Evolutionary conservation across 345 rosid species (phyloP), one percentile per base, ranked within the genome.

Genomic region (Fremontodendron californicum): DNA sequence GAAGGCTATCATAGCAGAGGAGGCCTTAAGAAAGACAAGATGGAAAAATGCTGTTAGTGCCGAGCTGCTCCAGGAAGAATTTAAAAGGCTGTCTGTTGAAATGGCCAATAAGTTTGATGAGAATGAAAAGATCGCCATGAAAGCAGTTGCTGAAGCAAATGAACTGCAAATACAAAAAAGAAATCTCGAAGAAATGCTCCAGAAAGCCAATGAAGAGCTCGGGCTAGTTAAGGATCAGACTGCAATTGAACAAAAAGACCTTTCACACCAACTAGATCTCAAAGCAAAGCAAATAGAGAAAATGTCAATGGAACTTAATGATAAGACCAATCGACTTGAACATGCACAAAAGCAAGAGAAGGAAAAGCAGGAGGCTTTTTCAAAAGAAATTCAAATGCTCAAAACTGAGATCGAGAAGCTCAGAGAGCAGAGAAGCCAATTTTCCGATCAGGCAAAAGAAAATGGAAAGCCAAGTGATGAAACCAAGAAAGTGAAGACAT

Each of bases 1-100:
- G 71, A 91, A 93, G 82, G 97, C 98, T 70, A 94, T 92, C 79
- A 75, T 65, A 74, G 94, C 99, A 61, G 99, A 96, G 86, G 99
- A 94, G 80, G 87, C 89, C 73, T 83, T 94, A 82, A 82, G 90
- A 82, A 86, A 87, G 66, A 86, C 90, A 7, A 91, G 94, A 80
- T 90, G 88, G 97, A 92, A 89, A 42, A 96, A 91, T 75, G 88
- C 93, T 39, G 82, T 81, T 58, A 80, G 91, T 72, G 99, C 95
- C 31, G 98, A 92, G 88, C 82, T 84, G 73, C 94, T 94, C 69
- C 99, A 94, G 78, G 95, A 94, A 45, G 94, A 94, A 82, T 85
- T 95, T 80, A 90, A 85, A 75, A 91, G 81, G 86, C 85, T 92
- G 61, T 89, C 97, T 11, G 75, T 83, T 72, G 97, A 92, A 78